Evolutionary conservation across 2,329 filamentous ascomycete species (phyloP).

Genomic region (Stachybotrys chartarum): DNA sequence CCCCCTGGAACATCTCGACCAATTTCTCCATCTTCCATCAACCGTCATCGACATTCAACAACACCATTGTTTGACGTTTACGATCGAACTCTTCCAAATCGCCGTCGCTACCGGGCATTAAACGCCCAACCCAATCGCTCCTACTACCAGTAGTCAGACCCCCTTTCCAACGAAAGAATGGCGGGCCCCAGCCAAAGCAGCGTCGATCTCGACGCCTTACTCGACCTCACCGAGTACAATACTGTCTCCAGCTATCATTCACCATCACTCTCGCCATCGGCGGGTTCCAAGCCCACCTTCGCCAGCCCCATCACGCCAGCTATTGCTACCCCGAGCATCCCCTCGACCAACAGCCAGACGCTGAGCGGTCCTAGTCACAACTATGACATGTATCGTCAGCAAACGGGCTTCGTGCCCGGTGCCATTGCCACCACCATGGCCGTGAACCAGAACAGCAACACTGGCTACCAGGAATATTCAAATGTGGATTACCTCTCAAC

Average conservation of each 20-base stretch:
- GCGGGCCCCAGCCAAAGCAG: slow-evolving; percentile 35
- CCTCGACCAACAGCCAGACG: slow-evolving; percentile 49
- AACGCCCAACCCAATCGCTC: background rate
- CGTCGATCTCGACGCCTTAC: slow-evolving; percentile 48
- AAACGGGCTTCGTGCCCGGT: slow-evolving; percentile 84
- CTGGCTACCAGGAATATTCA: slow-evolving; percentile 43
- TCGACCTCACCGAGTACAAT: slow-evolving; percentile 59
- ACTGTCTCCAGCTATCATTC: slow-evolving; percentile 49
- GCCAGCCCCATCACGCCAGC: slow-evolving; percentile 44
- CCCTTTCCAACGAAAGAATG: slow-evolving; percentile 14
- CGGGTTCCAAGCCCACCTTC: slow-evolving; percentile 46
- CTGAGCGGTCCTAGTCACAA: slow-evolving; percentile 84
- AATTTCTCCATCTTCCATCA: background rate
- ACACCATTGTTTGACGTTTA: background rate
- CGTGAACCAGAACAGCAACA: slow-evolving; percentile 58
- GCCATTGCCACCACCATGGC: slow-evolving; percentile 75
- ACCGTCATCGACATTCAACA: background rate
- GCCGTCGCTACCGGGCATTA: background rate
- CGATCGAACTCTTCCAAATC: background rate
- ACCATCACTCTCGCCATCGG: slow-evolving; percentile 50
- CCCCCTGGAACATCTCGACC: background rate
- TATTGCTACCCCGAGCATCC: slow-evolving; percentile 46
- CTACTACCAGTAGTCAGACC: background rate
- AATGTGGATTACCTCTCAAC: slow-evolving; percentile 45
- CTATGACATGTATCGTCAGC: slow-evolving; percentile 92